These are phyloP conservation scores for Blepharisma japonicum DNA, from an alignment of 73 alveolate genomes.

Conservation along the genomic window DNA sequence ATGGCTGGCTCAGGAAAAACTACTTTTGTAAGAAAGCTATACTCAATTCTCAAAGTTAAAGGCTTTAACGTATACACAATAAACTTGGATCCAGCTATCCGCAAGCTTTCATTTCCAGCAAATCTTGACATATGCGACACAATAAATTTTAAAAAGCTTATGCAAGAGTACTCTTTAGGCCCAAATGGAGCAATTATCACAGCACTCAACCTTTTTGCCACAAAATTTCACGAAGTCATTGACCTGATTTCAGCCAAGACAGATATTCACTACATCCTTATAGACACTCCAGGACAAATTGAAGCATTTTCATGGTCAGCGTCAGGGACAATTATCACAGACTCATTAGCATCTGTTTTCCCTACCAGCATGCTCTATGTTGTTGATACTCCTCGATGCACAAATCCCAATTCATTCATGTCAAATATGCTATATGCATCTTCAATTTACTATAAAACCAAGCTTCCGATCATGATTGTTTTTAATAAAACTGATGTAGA, in stretches of 20 bases:
- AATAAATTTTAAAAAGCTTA: slow-evolving; percentile 84
- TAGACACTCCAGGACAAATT: slow-evolving; percentile 97
- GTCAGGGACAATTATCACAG: slow-evolving; percentile 87
- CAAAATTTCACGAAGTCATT: slow-evolving; percentile 76
- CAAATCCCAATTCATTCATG: slow-evolving; percentile 95
- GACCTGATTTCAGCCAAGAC: slow-evolving; percentile 31
- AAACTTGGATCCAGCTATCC: slow-evolving; percentile 96
- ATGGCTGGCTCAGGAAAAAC: slow-evolving; percentile 95
- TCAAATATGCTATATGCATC: slow-evolving; percentile 92
- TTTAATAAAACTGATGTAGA: slow-evolving; percentile 90
- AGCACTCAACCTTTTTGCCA: slow-evolving; percentile 85
- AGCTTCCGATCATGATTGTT: slow-evolving; percentile 83
- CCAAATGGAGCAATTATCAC: slow-evolving; percentile 98
- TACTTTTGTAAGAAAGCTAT: slow-evolving; percentile 66
- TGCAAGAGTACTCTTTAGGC: slow-evolving; percentile 87
- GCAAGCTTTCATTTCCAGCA: slow-evolving; percentile 78
- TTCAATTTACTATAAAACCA: slow-evolving; percentile 84
- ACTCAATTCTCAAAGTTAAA: neutral
- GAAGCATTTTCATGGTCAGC: slow-evolving; percentile 97
- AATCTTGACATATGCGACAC: slow-evolving; percentile 90
- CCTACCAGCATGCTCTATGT: slow-evolving; percentile 90
- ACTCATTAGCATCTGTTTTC: slow-evolving; percentile 78
- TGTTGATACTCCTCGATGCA: slow-evolving; percentile 88
- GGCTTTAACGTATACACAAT: slow-evolving; percentile 53
- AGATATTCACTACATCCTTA: slow-evolving; percentile 50